These are phyloP conservation scores for Citrullus colocynthis DNA, from an alignment of 306 rosid species.

Conservation along the genomic window DNA sequence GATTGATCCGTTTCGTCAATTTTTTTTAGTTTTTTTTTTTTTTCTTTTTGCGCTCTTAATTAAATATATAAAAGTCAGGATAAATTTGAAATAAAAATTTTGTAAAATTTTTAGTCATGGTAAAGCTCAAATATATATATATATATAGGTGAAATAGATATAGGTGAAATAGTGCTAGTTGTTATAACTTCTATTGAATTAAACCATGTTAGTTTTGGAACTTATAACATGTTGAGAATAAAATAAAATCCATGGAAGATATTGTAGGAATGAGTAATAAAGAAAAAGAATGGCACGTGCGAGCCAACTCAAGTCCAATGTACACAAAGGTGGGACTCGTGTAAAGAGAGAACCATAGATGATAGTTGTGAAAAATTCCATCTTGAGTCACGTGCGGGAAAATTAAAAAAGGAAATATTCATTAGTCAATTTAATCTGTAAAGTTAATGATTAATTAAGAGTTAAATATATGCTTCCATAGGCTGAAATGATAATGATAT, in stretches of 20 bases:
- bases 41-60: too few relatives aligned
- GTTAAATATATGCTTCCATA: not conserved
- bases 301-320: not conserved
- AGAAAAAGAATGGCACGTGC: not conserved
- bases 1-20: too few relatives aligned
- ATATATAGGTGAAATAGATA: too few relatives aligned
- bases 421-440: not conserved
- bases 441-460: not conserved
- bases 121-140: too few relatives aligned
- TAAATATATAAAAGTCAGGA: too few relatives aligned
- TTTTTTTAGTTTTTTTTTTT: too few relatives aligned
- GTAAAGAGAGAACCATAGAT: not conserved
- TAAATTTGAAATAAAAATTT: too few relatives aligned
- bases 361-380: not conserved
- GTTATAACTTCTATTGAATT: too few relatives aligned
- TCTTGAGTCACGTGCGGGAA: not conserved
- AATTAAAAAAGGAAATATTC: not conserved
- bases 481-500: not conserved
- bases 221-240: too few relatives aligned
- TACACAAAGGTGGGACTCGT: not conserved
- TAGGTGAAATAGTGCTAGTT: too few relatives aligned
- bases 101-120: too few relatives aligned
- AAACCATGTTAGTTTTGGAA: too few relatives aligned
- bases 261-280: not conserved
- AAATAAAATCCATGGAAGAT: not conserved